Conservation (phyloP, 257 asterid genomes). For the Plantago elongata region DNA sequence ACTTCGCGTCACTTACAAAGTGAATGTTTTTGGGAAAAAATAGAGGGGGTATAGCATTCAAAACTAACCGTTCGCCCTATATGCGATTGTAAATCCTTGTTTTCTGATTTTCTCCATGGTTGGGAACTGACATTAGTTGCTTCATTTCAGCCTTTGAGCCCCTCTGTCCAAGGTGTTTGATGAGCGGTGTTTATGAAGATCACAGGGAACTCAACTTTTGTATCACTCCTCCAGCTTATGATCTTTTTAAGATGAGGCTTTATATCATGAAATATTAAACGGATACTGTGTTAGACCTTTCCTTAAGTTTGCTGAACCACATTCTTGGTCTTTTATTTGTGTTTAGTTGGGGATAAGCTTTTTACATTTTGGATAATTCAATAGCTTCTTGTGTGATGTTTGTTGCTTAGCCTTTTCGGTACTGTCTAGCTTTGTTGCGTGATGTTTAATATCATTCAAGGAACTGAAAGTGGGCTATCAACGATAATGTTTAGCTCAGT, state of each 20-base stretch:
- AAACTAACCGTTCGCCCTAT: too few species aligned
- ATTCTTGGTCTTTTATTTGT: constrained; percentile 16
- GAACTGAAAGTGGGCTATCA: too few species aligned
- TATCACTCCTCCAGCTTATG: constrained; percentile 20
- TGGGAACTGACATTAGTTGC: not conserved
- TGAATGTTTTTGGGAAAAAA: too few species aligned
- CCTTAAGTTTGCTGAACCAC: constrained; percentile 24
- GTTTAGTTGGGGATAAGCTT: constrained; percentile 19
- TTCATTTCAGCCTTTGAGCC: not conserved
- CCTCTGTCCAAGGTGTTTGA: too few species aligned
- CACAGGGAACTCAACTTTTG: constrained; percentile 13
- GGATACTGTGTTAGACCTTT: constrained; percentile 18
- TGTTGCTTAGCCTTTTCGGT: too few species aligned
- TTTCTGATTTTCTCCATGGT: not conserved
- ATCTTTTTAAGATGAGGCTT: constrained; percentile 19
- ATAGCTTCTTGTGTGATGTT: constrained; percentile 1
- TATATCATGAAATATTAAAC: constrained; percentile 13
- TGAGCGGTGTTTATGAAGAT: not conserved
- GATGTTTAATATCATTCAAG: too few species aligned
- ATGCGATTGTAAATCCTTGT: too few species aligned
- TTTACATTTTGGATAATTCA: constrained; percentile 10
- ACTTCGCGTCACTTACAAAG: too few species aligned
- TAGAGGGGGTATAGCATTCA: too few species aligned
- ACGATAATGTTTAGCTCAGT: too few species aligned
- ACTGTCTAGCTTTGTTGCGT: too few species aligned